Base-by-base conservation (phyloP, 305 asterid genomes). In the Coffea humblotiana region DNA sequence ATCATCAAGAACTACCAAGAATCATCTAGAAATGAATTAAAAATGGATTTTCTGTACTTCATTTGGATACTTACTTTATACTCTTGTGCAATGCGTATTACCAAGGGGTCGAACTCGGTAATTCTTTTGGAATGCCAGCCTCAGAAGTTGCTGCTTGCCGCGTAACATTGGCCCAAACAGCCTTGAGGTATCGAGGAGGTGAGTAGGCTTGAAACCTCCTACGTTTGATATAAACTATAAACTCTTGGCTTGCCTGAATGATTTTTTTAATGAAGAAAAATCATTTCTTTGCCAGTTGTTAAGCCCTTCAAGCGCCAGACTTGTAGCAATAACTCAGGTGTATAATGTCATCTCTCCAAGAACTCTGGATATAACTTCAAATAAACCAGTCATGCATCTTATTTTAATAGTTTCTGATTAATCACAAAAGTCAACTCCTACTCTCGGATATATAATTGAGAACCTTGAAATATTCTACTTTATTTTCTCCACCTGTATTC, bases 381-480 rank as follows among this genome's bases (percentile, higher is more conserved):
- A 52, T 19, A 32, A 54, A 40, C 66, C 12, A n/a, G n/a, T 71
- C 63, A 48, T 72, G 43, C 60, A 23, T 54, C 37, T 71, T 23
- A 23, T 71, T 54, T 54, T 54, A 16, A 54, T 1, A 5, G n/a
- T 49, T 71, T 71, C n/a, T n/a, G 54, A 10, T 74, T 54, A 13
- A 16, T 8, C 49, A 54, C 18, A 74, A 27, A 74, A 23, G 64
- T 74, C 67, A 54, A 71, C 67, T 74, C 77, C 77, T 54, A 49
- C 8, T 25, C 8, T 54, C 1, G 51, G 77, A 74, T 27, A 54
- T 27, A 54, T 74, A 18, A 37, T 74, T 13, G 32, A 74, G 77
- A 32, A 19, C 32, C 29, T 54, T n/a, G 5, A 16, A 32, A 7
- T 47, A 71, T 71, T 71, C 61, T 32, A 54, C 32, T 54, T 54